Base-by-base conservation (phyloP, 345 rosid genomes). In the Citrus trifoliata region DNA sequence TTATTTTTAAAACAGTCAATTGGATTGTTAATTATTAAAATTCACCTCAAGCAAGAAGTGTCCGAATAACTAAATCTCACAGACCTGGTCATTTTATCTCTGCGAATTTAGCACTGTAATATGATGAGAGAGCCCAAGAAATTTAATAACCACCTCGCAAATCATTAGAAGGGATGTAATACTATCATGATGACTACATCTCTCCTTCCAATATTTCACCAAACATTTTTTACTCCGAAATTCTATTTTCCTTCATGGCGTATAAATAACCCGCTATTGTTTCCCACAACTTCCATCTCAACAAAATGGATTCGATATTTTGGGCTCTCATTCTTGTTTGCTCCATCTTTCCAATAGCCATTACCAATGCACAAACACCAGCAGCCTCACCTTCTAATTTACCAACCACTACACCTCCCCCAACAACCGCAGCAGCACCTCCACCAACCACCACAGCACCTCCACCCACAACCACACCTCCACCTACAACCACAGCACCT, bases 331-430 rank as follows among this genome's bases (percentile, higher is more conserved):
- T 88, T 73, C 67, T 89, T 30, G 81, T 77, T 78, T 77, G 66
- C 64, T 86, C 89, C 63, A 37, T 82, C 78, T 81, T 89, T 80
- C 86, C 80, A 30, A 73, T 83, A 48, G 80, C 80, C 80, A 79
- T 78, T 71, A 83, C 80, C 71, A 80, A 81, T 86, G 96, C 91
- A 71, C 95, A 94, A 85, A 79, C 88, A 80, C 98, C 97, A 14
- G 90, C 91, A 10, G 85, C 91, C 70, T 88, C 94, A 25, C 98
- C 98, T 0, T 75, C 87, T 35, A 82, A 82, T 30, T 74, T 85
- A 61, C 87, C 90, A 22, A 37, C 71, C 38, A 51, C 76, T 30
- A 59, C 78, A 65, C 61, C 85, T 58, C 82, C 92, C 19, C 74
- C 82, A 70, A 10, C 89, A 28, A 82, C 83, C 6, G 53, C 85